Conservation (phyloP, 176 grass and related monocot genomes). For the Aegilops sharonensis region DNA sequence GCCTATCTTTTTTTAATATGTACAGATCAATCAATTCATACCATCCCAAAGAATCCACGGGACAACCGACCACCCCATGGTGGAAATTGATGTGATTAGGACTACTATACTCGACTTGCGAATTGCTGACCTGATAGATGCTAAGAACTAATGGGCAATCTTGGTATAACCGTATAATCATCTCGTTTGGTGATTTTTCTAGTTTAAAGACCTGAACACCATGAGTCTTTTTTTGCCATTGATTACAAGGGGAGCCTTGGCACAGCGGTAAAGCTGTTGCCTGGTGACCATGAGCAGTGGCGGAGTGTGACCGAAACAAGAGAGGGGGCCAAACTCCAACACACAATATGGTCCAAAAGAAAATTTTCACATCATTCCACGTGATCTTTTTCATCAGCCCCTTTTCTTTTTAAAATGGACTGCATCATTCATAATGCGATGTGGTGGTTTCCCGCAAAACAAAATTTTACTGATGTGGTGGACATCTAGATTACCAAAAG, state of each 20-base stretch:
- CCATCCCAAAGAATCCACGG: not conserved
- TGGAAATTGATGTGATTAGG: not conserved
- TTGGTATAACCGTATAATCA: not conserved
- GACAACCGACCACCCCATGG: not conserved
- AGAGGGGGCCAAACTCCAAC: no score
- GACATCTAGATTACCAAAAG: no score
- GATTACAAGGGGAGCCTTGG: not conserved
- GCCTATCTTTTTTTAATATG: not conserved
- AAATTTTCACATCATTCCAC: no score
- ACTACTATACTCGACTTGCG: not conserved
- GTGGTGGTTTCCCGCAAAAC: no score
- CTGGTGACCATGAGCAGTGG: no score
- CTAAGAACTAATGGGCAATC: not conserved
- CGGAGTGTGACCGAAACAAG: no score
- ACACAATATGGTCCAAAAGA: no score
- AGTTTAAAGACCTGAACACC: not conserved
- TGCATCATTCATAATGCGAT: no score
- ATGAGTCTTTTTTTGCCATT: not conserved
- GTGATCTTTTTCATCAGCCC: no score
- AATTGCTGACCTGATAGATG: not conserved
- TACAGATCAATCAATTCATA: conserved; percentile 5
- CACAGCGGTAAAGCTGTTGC: no score
- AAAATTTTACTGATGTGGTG: no score
- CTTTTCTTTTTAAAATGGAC: no score
- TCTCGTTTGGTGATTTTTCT: not conserved